Conservation (phyloP, 176 grass and related monocot species). For the Bolboschoenus planiculmis region DNA sequence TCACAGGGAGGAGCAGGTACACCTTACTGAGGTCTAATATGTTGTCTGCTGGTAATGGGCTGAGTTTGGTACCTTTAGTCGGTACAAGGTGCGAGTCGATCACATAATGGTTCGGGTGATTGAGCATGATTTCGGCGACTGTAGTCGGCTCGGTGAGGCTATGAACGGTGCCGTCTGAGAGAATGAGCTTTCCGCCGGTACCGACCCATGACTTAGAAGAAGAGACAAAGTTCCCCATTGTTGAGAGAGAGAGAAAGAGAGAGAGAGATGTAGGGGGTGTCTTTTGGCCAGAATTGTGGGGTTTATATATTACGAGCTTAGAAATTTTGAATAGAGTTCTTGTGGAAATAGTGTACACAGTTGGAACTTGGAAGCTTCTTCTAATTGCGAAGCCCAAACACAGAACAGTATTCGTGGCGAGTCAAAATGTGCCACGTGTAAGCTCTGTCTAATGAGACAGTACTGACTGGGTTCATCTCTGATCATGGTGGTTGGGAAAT, state of each 20-base stretch:
- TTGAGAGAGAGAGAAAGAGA: slow-evolving; percentile 5
- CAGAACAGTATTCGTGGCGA: not conserved
- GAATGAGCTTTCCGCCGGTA: slow-evolving; percentile 54
- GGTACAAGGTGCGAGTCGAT: slow-evolving; percentile 53
- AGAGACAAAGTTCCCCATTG: slow-evolving; percentile 74
- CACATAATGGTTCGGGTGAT: slow-evolving; percentile 82
- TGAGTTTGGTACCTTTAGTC: slow-evolving; percentile 25
- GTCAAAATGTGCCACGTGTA: not conserved
- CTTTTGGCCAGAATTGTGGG: not conserved
- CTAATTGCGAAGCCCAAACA: not conserved
- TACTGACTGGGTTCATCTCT: not conserved
- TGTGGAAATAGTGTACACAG: too few species aligned
- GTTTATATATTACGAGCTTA: slow-evolving; percentile 6
- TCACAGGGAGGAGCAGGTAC: slow-evolving; percentile 68
- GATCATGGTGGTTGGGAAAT: not conserved
- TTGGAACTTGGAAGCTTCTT: not conserved
- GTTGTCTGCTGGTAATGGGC: slow-evolving; percentile 72
- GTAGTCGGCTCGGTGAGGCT: slow-evolving; percentile 57
- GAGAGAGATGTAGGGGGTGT: slow-evolving; percentile 10
- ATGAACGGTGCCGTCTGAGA: slow-evolving; percentile 63
- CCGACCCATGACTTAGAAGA: slow-evolving; percentile 5
- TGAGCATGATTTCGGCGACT: slow-evolving; percentile 92
- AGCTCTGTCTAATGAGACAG: not conserved
- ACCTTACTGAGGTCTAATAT: slow-evolving; percentile 51
- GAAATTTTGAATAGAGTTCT: not conserved